phyloP scores from a whole-genome alignment of 179 eudicot genomes.

The Camellia oleifera region DNA sequence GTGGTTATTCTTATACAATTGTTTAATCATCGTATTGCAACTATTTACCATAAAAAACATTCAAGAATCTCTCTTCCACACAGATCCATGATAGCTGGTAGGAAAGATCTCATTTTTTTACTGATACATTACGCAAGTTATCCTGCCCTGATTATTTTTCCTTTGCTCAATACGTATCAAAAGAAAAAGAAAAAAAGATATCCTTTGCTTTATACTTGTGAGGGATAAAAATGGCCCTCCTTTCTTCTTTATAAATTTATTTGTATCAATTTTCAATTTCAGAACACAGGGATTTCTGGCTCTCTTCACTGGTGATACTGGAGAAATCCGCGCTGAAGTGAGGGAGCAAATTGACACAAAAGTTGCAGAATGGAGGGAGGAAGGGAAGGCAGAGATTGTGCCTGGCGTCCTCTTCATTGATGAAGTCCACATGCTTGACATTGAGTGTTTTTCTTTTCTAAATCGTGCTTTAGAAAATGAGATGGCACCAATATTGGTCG shows the following conservation, averaged over 20 bases:
- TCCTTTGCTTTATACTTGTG: no score
- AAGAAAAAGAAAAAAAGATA: no score
- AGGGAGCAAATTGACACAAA: slow-evolving; percentile 96
- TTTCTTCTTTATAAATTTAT: not conserved
- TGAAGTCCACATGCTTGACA: slow-evolving; percentile 96
- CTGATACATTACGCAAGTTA: no score
- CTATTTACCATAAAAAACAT: not conserved
- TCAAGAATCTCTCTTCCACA: not conserved
- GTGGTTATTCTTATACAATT: no score
- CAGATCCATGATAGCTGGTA: not conserved
- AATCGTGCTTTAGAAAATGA: slow-evolving; percentile 69
- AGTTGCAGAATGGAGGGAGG: slow-evolving; percentile 98
- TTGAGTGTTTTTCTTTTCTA: slow-evolving; percentile 89
- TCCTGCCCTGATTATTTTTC: no score
- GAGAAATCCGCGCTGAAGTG: slow-evolving; percentile 96
- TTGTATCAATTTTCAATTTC: slow-evolving; percentile 18
- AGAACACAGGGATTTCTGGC: slow-evolving; percentile 97
- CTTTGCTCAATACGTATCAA: no score
- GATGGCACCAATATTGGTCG: slow-evolving; percentile 86
- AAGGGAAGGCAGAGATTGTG: slow-evolving; percentile 93
- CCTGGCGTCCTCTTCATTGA: slow-evolving; percentile 96
- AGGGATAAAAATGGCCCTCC: no score
- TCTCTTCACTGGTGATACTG: slow-evolving; percentile 94
- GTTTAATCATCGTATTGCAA: no score
- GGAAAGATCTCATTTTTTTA: not conserved